These are phyloP conservation scores for Diversispora epigaea DNA, from an alignment of 192 early-diverging fungal species.

Conservation along the genomic window DNA sequence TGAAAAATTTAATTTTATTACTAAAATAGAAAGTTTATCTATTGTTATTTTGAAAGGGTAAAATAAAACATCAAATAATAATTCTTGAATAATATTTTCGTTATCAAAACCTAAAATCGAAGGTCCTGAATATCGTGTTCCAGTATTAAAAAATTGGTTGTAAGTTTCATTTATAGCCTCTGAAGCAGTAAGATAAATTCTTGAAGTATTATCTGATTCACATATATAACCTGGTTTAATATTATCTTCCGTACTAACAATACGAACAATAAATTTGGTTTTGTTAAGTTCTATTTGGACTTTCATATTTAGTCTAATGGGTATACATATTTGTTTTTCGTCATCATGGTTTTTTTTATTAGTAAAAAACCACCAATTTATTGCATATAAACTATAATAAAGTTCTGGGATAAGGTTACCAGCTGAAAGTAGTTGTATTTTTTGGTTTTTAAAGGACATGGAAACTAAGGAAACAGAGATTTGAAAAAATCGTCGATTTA, in stretches of 20 bases:
- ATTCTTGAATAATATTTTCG: too few species aligned
- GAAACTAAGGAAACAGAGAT: conserved; percentile 2
- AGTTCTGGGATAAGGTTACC: background rate
- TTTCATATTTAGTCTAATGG: conserved; percentile 7
- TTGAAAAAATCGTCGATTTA: background rate
- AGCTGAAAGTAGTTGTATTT: background rate
- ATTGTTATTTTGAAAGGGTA: too few species aligned
- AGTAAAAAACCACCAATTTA: background rate
- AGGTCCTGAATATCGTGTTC: too few species aligned
- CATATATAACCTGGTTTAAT: background rate
- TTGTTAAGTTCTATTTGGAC: conserved; percentile 5
- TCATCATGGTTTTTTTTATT: background rate
- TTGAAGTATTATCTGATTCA: background rate
- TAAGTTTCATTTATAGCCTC: too few species aligned
- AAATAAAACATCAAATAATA: too few species aligned
- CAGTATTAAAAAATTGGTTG: too few species aligned
- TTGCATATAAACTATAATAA: background rate
- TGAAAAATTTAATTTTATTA: too few species aligned
- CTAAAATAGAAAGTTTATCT: too few species aligned
- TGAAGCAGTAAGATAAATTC: background rate
- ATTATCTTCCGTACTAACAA: conserved; percentile 2
- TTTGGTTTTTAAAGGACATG: conserved; percentile 3
- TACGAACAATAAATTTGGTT: background rate
- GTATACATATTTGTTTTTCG: background rate
- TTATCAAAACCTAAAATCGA: too few species aligned